Evolutionary conservation across 495 filamentous ascomycete genomes (phyloP).

Genomic region (Penicillium atrosanguineum): DNA sequence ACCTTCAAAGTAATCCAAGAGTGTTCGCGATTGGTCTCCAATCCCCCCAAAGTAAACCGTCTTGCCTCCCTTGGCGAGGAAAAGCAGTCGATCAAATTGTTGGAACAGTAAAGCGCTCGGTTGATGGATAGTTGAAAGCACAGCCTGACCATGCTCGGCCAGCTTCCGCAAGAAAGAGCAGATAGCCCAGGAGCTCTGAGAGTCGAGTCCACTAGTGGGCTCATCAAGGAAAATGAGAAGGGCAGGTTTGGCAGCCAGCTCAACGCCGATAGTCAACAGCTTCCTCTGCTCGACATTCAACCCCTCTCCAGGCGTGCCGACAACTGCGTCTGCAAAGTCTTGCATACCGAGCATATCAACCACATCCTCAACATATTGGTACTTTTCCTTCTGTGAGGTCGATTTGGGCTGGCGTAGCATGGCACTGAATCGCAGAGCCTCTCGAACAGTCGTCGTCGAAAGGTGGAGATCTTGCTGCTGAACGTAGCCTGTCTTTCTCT

Average conservation of each 20-base stretch:
- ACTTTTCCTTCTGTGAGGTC: slow-evolving; percentile 45
- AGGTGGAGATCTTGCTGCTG: slow-evolving; percentile 93
- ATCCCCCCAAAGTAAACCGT: slow-evolving; percentile 93
- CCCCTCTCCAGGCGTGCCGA: slow-evolving; percentile 50
- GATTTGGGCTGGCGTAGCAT: slow-evolving; percentile 74
- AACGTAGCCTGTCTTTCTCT: slow-evolving; percentile 88
- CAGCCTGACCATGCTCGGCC: slow-evolving; percentile 81
- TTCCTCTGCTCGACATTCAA: slow-evolving; percentile 94
- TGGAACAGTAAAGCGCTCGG: slow-evolving; percentile 89
- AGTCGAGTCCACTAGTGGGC: slow-evolving; percentile 83
- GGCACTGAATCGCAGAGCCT: slow-evolving; percentile 78
- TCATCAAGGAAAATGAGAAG: slow-evolving; percentile 95
- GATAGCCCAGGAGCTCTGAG: slow-evolving; percentile 84
- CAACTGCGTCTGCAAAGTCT: slow-evolving; percentile 44
- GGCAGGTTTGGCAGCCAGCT: slow-evolving; percentile 84
- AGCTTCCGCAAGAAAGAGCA: slow-evolving; percentile 79
- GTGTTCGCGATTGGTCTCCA: slow-evolving; percentile 66
- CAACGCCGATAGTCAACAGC: slow-evolving; percentile 84
- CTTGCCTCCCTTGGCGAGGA: slow-evolving; percentile 75
- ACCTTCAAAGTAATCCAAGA: slow-evolving; percentile 74
- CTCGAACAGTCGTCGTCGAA: slow-evolving; percentile 77
- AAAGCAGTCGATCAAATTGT: slow-evolving; percentile 85
- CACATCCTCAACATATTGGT: slow-evolving; percentile 49
- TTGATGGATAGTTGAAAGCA: slow-evolving; percentile 94
- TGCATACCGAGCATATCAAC: slow-evolving; percentile 53